phyloP scores from a whole-genome alignment of 768 basidiomycete species.

The Gymnopilus junonius region DNA sequence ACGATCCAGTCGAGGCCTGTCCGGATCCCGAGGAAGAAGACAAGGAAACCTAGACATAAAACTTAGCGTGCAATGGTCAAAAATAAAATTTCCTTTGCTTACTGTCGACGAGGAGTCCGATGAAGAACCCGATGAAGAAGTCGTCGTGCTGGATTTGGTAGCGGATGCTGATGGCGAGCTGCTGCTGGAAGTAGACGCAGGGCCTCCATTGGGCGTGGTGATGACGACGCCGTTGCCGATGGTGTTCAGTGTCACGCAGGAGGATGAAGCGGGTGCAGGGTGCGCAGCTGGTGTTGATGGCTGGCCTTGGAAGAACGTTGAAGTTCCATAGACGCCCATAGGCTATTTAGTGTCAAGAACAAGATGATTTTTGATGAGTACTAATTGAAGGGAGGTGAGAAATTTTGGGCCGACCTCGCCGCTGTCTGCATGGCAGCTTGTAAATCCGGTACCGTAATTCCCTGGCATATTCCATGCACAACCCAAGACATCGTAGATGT shows the following conservation, averaged over 20 bases:
- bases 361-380: not conserved
- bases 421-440: slow-evolving; percentile 56
- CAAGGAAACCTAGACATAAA: not conserved
- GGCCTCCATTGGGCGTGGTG: slow-evolving; percentile 28
- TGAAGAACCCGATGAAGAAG: not conserved
- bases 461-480: slow-evolving; percentile 68
- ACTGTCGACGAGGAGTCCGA: slow-evolving; percentile 3
- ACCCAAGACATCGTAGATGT: slow-evolving; percentile 60
- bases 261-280: slow-evolving; percentile 59
- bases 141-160: slow-evolving; percentile 4
- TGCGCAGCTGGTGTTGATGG: slow-evolving; percentile 58
- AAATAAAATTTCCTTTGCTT: slow-evolving; percentile 5
- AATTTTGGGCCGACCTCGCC: slow-evolving; percentile 41
- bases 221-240: slow-evolving; percentile 51
- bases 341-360: slow-evolving; percentile 40
- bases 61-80: not conserved
- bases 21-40: slow-evolving; percentile 9
- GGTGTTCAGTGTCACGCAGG: slow-evolving; percentile 56
- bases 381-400: not conserved
- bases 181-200: slow-evolving; percentile 19
- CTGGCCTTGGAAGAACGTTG: slow-evolving; percentile 70
- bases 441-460: slow-evolving; percentile 50
- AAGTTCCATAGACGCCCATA: slow-evolving; percentile 71
- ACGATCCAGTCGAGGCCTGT: slow-evolving; percentile 6
- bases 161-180: slow-evolving; percentile 22